Evolutionary conservation across 2,329 filamentous ascomycete species (phyloP).

Genomic region (Gaeumannomyces sp.): DNA sequence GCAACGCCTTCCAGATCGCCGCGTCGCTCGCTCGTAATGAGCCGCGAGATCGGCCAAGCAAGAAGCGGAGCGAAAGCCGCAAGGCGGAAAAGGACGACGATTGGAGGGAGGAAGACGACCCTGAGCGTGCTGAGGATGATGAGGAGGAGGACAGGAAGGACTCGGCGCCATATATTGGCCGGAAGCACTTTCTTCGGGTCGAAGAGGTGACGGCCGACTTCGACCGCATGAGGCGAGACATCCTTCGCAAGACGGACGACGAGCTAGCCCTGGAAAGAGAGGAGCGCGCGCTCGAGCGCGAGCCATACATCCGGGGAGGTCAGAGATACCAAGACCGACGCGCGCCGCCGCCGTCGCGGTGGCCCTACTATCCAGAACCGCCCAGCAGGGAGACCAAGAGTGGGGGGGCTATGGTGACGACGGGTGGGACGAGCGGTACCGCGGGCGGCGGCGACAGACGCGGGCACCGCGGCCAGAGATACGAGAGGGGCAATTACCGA

Average conservation of each 20-base stretch:
- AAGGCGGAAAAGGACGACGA: not conserved
- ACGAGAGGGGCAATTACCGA: not conserved
- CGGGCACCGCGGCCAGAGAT: not conserved
- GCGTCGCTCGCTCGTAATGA: conserved; percentile 12
- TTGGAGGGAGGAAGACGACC: not conserved
- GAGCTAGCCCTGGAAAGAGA: not conserved
- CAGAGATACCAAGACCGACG: too few relatives aligned
- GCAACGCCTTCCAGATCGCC: conserved; percentile 28
- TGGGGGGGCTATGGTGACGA: too few relatives aligned
- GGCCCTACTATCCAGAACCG: too few relatives aligned
- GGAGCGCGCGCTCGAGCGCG: not conserved
- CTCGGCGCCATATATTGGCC: not conserved
- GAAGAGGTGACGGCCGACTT: not conserved
- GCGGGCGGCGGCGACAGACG: not conserved
- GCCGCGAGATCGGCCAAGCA: not conserved
- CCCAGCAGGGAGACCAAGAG: too few relatives aligned
- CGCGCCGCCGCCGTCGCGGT: too few relatives aligned
- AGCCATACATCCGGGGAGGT: too few relatives aligned
- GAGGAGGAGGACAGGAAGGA: not conserved
- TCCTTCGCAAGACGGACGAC: not conserved
- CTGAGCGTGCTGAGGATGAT: too few relatives aligned
- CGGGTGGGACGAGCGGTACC: not conserved
- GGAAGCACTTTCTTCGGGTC: not conserved
- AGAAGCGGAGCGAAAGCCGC: too few relatives aligned
- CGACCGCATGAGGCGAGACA: not conserved